These are phyloP conservation scores for Climacium dendroides DNA, from an alignment of 225 moss, liverwort and hornwort species.

Conservation along the genomic window DNA sequence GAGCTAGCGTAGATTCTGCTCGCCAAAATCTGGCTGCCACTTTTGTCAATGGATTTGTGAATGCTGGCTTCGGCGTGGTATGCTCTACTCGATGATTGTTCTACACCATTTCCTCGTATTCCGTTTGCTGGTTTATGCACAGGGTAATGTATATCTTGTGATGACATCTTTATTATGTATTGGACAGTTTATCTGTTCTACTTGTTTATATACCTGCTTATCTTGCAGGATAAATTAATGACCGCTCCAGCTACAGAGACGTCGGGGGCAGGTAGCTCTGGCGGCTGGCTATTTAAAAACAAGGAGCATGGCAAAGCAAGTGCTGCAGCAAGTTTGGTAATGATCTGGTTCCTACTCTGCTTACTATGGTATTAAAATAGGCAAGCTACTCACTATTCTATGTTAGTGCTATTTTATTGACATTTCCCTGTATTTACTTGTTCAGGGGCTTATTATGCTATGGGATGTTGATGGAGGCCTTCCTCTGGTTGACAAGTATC, in stretches of 20 bases:
- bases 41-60: slow-evolving; percentile 95
- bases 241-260: slow-evolving; percentile 68
- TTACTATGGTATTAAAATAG: neutral
- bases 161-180: neutral
- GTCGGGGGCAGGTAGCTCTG: slow-evolving; percentile 64
- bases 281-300: slow-evolving; percentile 90
- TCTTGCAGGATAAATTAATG: slow-evolving; percentile 87
- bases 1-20: slow-evolving; percentile 94
- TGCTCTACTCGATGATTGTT: neutral
- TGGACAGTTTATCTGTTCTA: neutral
- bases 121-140: neutral
- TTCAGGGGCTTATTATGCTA: slow-evolving; percentile 82
- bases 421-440: neutral
- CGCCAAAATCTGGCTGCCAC: slow-evolving; percentile 94
- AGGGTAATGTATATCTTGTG: neutral
- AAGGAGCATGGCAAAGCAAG: slow-evolving; percentile 99
- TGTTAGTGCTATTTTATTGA: neutral
- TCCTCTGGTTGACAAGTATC: slow-evolving; percentile 79
- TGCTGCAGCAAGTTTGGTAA: slow-evolving; percentile 94
- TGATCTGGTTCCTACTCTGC: neutral
- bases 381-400: neutral
- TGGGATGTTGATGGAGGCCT: slow-evolving; percentile 99
- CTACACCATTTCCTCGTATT: neutral
- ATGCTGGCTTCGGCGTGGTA: slow-evolving; percentile 97
- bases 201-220: neutral